These are phyloP conservation scores for Microstroma glucosiphilum DNA, from an alignment of 1,284 basidiomycete species.

Conservation along the genomic window DNA sequence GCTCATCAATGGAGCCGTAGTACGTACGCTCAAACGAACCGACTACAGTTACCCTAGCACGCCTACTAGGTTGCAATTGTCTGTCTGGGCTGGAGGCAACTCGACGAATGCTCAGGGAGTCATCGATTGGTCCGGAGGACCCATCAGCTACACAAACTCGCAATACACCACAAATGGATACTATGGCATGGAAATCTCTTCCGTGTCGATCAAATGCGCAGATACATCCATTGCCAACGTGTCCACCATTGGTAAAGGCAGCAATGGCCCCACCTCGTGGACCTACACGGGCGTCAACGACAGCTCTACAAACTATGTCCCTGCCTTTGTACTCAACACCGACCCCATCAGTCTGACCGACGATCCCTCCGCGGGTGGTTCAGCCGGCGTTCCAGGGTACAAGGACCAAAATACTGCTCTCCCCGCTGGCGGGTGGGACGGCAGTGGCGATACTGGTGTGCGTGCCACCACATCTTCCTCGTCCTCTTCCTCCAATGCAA, in stretches of 20 bases:
- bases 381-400: constrained; percentile 18
- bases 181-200: constrained; percentile 40
- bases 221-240: constrained; percentile 18
- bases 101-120: constrained; percentile 17
- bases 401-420: constrained; percentile 2
- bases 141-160: constrained; percentile 26
- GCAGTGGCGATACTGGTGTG: constrained; percentile 13
- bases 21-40: constrained; percentile 27
- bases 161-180: constrained; percentile 35
- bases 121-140: constrained; percentile 1
- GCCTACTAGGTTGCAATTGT: constrained; percentile 37
- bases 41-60: constrained; percentile 29
- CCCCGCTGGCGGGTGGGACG: constrained; percentile 17
- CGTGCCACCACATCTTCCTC: not conserved
- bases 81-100: constrained; percentile 34
- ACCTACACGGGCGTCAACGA: constrained; percentile 36
- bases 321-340: constrained; percentile 22
- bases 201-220: constrained; percentile 29
- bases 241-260: constrained; percentile 16
- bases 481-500: not conserved
- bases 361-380: constrained; percentile 17
- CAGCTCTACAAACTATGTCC: constrained; percentile 14
- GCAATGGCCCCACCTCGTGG: constrained; percentile 25
- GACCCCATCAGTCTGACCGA: constrained; percentile 17
- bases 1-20: constrained; percentile 31